Percentiles rank a stretch among this genome's conserved stretches.
phyloP scores from a whole-genome alignment of 108 stramenopile genomes.

The Nannochloropsis salina region DNA sequence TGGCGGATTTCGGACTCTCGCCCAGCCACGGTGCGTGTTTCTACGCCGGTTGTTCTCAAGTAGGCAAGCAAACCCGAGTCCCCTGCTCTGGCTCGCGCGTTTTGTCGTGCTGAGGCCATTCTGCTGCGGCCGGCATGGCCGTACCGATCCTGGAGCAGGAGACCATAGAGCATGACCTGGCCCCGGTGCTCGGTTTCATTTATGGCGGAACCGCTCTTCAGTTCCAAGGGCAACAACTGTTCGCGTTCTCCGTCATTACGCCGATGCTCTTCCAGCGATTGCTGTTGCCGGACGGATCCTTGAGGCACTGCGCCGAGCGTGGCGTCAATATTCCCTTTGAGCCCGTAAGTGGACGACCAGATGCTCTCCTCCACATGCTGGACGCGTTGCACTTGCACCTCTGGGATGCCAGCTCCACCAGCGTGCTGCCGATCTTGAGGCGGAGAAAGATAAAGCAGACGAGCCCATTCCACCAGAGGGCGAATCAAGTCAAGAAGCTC shows the following conservation, averaged over 20 bases:
- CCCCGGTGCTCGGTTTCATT: not conserved
- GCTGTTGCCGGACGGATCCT: not conserved
- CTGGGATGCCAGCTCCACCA: not conserved
- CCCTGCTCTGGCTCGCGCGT: too few relatives aligned
- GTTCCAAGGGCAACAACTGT: slow-evolving; percentile 2
- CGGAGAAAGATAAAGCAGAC: not conserved
- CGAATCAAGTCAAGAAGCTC: not conserved
- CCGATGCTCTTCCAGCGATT: slow-evolving; percentile 29
- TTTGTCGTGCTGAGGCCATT: too few relatives aligned
- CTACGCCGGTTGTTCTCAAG: not conserved
- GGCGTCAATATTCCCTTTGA: slow-evolving; percentile 46
- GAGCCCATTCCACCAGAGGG: not conserved
- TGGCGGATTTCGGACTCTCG: slow-evolving; percentile 26
- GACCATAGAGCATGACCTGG: slow-evolving; percentile 46
- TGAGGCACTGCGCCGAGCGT: slow-evolving; percentile 29
- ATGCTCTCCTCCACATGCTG: slow-evolving; percentile 40
- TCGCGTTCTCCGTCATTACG: not conserved
- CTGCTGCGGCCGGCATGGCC: not conserved
- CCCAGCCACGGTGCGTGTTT: not conserved
- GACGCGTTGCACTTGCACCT: slow-evolving; percentile 23
- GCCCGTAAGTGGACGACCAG: slow-evolving; percentile 38
- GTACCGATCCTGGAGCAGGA: slow-evolving; percentile 39
- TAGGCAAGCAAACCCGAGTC: not conserved
- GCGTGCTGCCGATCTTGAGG: not conserved
- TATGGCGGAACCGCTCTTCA: not conserved